A percentile compares a stretch with the other conserved stretches of the same genome.
Conservation (phyloP, 768 basidiomycete genomes). For the Tremella fuciformis region DNA sequence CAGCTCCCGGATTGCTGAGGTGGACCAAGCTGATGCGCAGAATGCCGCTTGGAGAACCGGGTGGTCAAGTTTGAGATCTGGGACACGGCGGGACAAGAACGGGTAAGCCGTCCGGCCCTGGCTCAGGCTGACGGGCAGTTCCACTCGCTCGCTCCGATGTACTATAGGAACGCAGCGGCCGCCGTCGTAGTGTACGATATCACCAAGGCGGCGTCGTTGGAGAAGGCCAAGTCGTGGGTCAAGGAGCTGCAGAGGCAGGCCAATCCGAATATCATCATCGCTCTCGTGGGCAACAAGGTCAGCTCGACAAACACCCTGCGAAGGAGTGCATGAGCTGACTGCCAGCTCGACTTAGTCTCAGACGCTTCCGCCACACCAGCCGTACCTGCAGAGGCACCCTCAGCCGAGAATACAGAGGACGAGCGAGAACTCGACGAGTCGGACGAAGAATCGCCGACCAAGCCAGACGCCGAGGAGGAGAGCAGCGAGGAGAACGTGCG, state of each 20-base stretch:
- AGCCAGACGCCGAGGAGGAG: slow-evolving; percentile 4
- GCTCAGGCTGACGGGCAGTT: slow-evolving; percentile 55
- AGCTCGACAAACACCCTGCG: background rate
- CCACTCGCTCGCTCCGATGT: slow-evolving; percentile 98
- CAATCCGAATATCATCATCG: slow-evolving; percentile 98
- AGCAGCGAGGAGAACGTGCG: slow-evolving; percentile 52
- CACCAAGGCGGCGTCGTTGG: slow-evolving; percentile 89
- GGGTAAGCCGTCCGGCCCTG: background rate
- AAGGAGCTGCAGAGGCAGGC: slow-evolving; percentile 98
- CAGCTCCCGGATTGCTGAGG: background rate
- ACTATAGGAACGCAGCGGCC: slow-evolving; percentile 96
- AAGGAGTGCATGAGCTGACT: slow-evolving; percentile 8
- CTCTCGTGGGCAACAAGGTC: slow-evolving; percentile 91
- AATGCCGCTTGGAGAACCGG: slow-evolving; percentile 64
- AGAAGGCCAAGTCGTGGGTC: slow-evolving; percentile 99
- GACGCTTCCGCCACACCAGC: slow-evolving; percentile 56
- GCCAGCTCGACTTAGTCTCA: slow-evolving; percentile 51
- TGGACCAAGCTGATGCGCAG: slow-evolving; percentile 18
- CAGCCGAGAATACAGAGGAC: slow-evolving; percentile 5
- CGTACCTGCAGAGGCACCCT: slow-evolving; percentile 65
- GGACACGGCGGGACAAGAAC: slow-evolving; percentile 53
- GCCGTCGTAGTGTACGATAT: slow-evolving; percentile 98
- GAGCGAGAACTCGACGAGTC: slow-evolving; percentile 30
- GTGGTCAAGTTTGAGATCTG: slow-evolving; percentile 75
- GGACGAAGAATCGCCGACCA: slow-evolving; percentile 48